Evolutionary conservation across 805 yeast genomes (phyloP).

Genomic region (Barnettozyma populi): DNA sequence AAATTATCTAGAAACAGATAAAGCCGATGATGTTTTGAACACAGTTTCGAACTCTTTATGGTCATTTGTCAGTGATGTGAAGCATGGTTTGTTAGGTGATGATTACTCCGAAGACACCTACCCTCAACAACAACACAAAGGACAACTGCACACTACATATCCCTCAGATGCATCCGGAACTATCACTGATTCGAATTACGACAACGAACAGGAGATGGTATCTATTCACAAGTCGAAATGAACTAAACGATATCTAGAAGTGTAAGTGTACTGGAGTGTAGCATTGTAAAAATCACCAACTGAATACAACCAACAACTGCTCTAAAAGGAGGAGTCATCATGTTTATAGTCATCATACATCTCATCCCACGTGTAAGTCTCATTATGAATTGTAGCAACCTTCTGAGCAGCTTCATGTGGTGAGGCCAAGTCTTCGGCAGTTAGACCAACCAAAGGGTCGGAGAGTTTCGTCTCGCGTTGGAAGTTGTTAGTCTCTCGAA

Average conservation of each 20-base stretch:
- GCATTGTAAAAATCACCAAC: not conserved
- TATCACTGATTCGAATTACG: not conserved
- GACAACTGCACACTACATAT: not conserved
- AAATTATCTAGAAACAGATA: not conserved
- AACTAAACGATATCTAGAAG: not conserved
- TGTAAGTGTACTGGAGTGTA: not conserved
- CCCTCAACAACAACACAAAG: not conserved
- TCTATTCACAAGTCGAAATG: constrained; percentile 9
- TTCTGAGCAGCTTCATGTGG: constrained; percentile 22
- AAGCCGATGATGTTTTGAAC: constrained; percentile 29
- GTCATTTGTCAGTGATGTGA: constrained; percentile 48
- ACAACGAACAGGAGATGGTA: constrained; percentile 21
- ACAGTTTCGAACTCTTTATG: constrained; percentile 38
- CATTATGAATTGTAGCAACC: constrained; percentile 15
- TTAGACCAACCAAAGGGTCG: constrained; percentile 23
- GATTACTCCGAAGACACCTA: constrained; percentile 13
- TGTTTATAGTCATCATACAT: constrained; percentile 24
- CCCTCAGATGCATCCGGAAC: not conserved
- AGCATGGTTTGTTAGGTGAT: constrained; percentile 34
- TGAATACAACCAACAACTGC: too few relatives aligned
- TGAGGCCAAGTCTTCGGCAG: constrained; percentile 18
- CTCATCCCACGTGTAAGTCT: constrained; percentile 26
- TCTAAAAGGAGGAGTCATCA: constrained; percentile 23
- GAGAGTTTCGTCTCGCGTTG: constrained; percentile 12
- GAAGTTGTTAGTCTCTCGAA: constrained; percentile 3